Percentiles rank a stretch among this genome's conserved stretches.
These are phyloP conservation scores for Ochetophila trinervis DNA, from an alignment of 306 rosid genomes.

Conservation along the genomic window DNA sequence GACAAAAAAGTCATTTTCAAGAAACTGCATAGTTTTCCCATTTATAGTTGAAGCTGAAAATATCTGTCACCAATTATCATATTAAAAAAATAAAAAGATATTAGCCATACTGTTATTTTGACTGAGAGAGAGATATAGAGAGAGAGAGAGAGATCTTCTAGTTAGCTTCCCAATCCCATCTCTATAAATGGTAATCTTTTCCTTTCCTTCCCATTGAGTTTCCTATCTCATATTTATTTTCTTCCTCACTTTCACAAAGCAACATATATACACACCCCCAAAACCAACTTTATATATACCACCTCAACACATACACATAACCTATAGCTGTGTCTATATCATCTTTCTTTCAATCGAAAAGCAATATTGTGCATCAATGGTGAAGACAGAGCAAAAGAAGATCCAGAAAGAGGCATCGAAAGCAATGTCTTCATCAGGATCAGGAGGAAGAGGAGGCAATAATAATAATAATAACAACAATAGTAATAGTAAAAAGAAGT, in stretches of 20 bases:
- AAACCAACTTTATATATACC: not conserved
- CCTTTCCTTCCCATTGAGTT: constrained; percentile 30
- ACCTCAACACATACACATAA: not conserved
- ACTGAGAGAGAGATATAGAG: constrained; percentile 3
- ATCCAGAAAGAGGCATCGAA: constrained; percentile 32
- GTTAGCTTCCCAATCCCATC: constrained; percentile 15
- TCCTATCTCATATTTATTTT: constrained; percentile 27
- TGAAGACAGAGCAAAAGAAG: constrained; percentile 59
- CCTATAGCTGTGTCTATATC: not conserved
- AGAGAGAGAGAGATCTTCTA: constrained; percentile 24
- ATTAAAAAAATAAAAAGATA: not conserved
- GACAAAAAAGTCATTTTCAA: constrained; percentile 25
- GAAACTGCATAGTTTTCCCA: constrained; percentile 1
- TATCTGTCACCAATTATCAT: constrained; percentile 55
- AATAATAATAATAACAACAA: constrained; percentile 10
- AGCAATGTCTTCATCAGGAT: constrained; percentile 11
- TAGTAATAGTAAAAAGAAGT: constrained; percentile 47
- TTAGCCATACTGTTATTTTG: constrained; percentile 32
- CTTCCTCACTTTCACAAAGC: constrained; percentile 28
- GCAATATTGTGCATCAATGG: constrained; percentile 37
- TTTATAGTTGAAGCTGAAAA: constrained; percentile 23
- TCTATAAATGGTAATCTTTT: constrained; percentile 57
- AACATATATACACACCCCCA: constrained; percentile 2
- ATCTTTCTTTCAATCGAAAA: too few relatives aligned
- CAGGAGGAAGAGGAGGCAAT: constrained; percentile 13